Base-by-base conservation (phyloP, 352 stramenopile genomes). In the Globisporangium echinulatum region DNA sequence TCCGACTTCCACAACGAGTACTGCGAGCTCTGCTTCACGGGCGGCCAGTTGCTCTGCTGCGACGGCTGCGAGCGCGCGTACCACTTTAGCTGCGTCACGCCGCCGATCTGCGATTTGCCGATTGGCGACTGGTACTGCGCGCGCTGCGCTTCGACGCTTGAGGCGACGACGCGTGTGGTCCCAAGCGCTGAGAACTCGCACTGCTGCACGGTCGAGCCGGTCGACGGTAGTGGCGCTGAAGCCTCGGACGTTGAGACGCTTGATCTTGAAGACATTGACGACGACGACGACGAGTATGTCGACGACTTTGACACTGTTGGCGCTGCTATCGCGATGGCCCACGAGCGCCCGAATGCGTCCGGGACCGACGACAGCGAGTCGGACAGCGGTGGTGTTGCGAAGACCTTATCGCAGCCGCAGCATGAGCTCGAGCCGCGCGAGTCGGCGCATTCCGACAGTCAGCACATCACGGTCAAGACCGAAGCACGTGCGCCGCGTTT, bases 21-120 rank as follows among this genome's bases (percentile, higher is more conserved):
- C 54, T 90, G 81, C 43, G 81, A 86, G 54, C 55, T 88, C 25
- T 90, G 81, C 62, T 79, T 71, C 46, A 87, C 81, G 14, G 79
- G 79, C 15, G 79, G 81, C 25, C 74, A 79, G 58, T 46, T 90
- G 40, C 67, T 88, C 8, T 88, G 77, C 58, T 90, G 81, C 38
- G 75, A 89, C 46, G 81, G 81, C 49, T 90, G 81, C 61, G 59
- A 81, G 47, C 81, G 81, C 54, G 79, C 81, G 37, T 90, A 83
- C 51, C 81, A 90, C 50, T 79, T 87, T 43, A 84, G 73, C 54
- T 90, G 81, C 58, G 77, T 87, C n/a, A 74, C 77, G 14, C 74
- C 80, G 19, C 76, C 78, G 49, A 87, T 88, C 56, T 69, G 74
- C 19, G 74, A 79, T 57, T 46, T 84, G 36, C 74, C 71, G 14